These are phyloP conservation scores for Chloris gayana DNA, from an alignment of 176 grass and related monocot genomes.

Conservation along the genomic window DNA sequence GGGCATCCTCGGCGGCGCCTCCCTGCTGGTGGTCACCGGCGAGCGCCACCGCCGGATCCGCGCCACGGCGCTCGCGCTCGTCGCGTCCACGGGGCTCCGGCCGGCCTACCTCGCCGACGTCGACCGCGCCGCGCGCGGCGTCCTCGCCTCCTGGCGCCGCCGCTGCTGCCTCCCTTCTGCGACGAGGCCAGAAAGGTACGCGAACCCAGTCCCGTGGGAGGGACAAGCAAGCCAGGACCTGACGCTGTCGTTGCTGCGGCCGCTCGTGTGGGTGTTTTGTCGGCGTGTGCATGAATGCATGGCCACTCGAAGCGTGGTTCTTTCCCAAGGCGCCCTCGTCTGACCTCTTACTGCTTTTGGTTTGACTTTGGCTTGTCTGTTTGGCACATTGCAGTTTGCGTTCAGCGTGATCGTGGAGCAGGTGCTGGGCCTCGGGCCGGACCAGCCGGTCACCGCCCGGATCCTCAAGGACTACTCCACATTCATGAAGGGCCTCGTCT, in stretches of 20 bases:
- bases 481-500: constrained; percentile 68
- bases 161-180: constrained; percentile 6
- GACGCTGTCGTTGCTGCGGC: background rate
- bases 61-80: constrained; percentile 20
- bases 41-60: constrained; percentile 34
- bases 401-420: constrained; percentile 66
- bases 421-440: constrained; percentile 58
- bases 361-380: constrained; percentile 7
- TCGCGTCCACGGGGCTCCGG: background rate
- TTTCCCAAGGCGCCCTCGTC: background rate
- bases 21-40: constrained; percentile 43
- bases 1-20: constrained; percentile 37
- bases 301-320: background rate
- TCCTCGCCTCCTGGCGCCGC: constrained; percentile 29
- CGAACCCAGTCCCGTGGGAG: background rate
- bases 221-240: background rate
- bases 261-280: background rate
- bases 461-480: constrained; percentile 61
- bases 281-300: background rate
- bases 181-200: constrained; percentile 33
- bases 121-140: constrained; percentile 24
- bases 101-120: constrained; percentile 16
- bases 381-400: constrained; percentile 40
- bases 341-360: background rate
- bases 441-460: constrained; percentile 23